Evolutionary conservation across 1,284 basidiomycete species (phyloP), one percentile per base, ranked within the genome.

Genomic region (Tremellales sp.): DNA sequence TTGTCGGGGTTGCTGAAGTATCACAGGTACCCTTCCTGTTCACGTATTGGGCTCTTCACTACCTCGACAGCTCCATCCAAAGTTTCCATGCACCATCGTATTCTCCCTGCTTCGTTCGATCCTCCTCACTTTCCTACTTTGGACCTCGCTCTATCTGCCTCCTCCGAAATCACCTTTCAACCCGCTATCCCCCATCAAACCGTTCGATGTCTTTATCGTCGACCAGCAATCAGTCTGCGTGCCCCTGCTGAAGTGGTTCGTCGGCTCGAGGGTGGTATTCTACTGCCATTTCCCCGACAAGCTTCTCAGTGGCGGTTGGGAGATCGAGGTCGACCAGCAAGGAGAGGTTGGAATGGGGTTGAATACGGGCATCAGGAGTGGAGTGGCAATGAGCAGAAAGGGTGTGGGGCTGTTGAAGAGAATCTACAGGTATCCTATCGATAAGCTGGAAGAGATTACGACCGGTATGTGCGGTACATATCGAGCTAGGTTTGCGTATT

Each of bases 261-360:
- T 78, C 3, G 76, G 77, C 10, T 87, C 81, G 9, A 81, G 88
- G 1, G 86, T 95, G 21, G 82, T 98, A 14, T 98, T 97, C 74
- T 98, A 98, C 71, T 95, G 92, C 61, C 94, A 98, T 70, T 98
- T 97, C 63, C 94, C 95, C 0, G 92, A 97, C 73, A 91, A 93
- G 68, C 76, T 95, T 0, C 78, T 95, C n/a, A 68, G 66, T 16
- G 64, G 71, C n/a, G 63, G 68, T 33, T 66, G 63, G 75, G 59
- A 66, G 46, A 51, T 63, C 38, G 24, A 84, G 14, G 57, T 63
- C 10, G 68, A 73, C 33, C 58, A 63, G 5, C 51, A 57, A 44
- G 63, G 52, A 5, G 24, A 45, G 31, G 42, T 9, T 36, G 34
- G 65, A 27, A 47, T 52, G 48, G 61, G 58, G 18, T 54, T 68